These are phyloP conservation scores for Acaromyces ingoldii DNA, from an alignment of 1,284 basidiomycete species.

Conservation along the genomic window DNA sequence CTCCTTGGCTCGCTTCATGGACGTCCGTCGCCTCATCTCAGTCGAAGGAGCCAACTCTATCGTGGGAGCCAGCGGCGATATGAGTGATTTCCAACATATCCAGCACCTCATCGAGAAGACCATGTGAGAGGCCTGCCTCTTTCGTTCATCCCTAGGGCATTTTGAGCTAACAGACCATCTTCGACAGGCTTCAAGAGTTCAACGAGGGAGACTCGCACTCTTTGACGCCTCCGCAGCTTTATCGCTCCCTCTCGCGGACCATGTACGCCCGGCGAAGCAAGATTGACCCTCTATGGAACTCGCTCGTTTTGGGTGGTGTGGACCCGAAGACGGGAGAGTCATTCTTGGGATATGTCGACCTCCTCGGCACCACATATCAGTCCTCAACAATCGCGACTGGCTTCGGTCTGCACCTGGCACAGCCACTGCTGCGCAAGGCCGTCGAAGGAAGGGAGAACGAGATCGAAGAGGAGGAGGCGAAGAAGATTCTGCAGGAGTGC, in stretches of 20 bases:
- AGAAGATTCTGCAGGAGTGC: conserved; percentile 72
- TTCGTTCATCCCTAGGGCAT: not conserved
- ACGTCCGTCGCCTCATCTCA: conserved; percentile 77
- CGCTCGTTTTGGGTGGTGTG: conserved; percentile 72
- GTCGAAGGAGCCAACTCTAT: conserved; percentile 74
- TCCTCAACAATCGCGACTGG: conserved; percentile 94
- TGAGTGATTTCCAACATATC: conserved; percentile 95
- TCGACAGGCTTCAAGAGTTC: conserved; percentile 67
- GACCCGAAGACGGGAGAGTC: conserved; percentile 29
- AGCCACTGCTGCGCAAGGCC: conserved; percentile 82
- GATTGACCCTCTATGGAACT: conserved; percentile 94
- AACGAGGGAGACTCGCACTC: conserved; percentile 75
- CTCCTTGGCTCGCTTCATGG: conserved; percentile 93
- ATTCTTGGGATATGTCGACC: conserved; percentile 79
- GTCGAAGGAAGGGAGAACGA: conserved; percentile 74
- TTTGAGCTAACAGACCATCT: not conserved
- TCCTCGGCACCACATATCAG: conserved; percentile 92
- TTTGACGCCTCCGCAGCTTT: conserved; percentile 82
- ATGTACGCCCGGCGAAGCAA: conserved; percentile 86
- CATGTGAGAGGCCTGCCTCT: conserved; percentile 20
- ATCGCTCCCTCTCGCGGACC: conserved; percentile 82
- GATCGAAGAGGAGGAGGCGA: conserved; percentile 74
- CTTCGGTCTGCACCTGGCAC: conserved; percentile 89
- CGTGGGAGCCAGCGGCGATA: conserved; percentile 88
- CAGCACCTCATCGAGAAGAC: conserved; percentile 59